Evolutionary conservation across 495 filamentous ascomycete genomes (phyloP), one percentile per base, ranked within the genome.

Genomic region (Amniculicola lignicola): DNA sequence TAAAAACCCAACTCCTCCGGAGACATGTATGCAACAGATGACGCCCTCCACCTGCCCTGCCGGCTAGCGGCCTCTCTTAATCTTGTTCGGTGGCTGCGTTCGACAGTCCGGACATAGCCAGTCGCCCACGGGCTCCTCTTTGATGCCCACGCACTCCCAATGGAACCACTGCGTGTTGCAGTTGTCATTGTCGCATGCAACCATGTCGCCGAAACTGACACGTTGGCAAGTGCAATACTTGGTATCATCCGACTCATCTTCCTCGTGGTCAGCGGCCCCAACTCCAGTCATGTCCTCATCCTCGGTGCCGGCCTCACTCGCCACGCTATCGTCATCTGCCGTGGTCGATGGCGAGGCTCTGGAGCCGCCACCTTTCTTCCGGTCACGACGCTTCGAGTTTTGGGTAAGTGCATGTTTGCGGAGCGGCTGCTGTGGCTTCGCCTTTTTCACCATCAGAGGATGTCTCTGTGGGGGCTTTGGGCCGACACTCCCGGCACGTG

Each of bases 91-190:
- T 12, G 68, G 65, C 62, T 69, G 42, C 57, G 81, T 82, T 23
- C 79, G 75, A 67, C 93, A 98, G 51, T 84, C 78, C 29, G 87
- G 86, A 72, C 93, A 98, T 67, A 87, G 92, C 93, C 93, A 98
- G 39, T 83, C 90, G 18, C 92, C 93, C 44, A 82, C 82, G 2
- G 93, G 93, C 70, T 97, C 92, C 52, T 82, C 82, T 58, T 85
- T 92, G 58, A 98, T 75, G 1, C 89, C 88, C 44, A 97, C 91
- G 67, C 93, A 98, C 57, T 78, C 84, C 90, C 91, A 97, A 75
- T 98, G 93, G 71, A 98, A 98, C 93, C 93, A 98, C 73, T 97
- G 92, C 69, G 83, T 93, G 21, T 86, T 82, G 74, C 93, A 98
- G 51, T 85, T 77, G 38, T 89, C 85, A 61, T 97, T 96, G 72